Evolutionary conservation across 352 stramenopile genomes (phyloP), one percentile per base, ranked within the genome.

Genomic region (Aphanomyces cochlioides): DNA sequence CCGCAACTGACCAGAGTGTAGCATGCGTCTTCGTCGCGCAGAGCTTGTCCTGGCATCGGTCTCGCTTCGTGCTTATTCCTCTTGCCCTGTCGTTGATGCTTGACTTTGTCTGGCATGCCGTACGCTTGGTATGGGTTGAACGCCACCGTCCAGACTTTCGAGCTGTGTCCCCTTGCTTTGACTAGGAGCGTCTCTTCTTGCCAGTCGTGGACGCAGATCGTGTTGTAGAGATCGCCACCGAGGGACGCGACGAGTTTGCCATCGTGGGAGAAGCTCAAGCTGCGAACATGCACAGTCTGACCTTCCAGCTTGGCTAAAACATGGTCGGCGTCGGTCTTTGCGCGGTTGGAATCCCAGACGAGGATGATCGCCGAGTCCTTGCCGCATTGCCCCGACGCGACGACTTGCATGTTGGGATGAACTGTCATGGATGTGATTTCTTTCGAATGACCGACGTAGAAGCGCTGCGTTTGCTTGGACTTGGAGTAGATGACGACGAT

Each of bases 101-200:
- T 69, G 47, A 36, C 34, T 36, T 69, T 69, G 63, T 69, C 82
- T 8, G 81, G 84, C 8, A 83, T 76, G 0, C 84, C 81, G 45
- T 84, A 89, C 17, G 81, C 84, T 69, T 91, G 82, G 45, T 80
- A 89, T 19, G 84, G 84, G 59, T 90, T 91, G 68, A 91, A 91
- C 15, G 78, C 82, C 19, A 91, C 60, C 6, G 75, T 77, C 38
- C 89, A 77, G 2, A 91, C 84, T 28, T 82, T 79, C 56, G 89
- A 87, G 41, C 80, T 91, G 67, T 90, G 84, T 3, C 84, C 84
- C 63, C 63, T 74, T 13, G 81, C 79, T 5, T 77, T 89, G 12
- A 79, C 73, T 4, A 91, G 70, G 15, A 88, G 59, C 17, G 72
- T 84, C 47, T 88, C 77, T 2, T 86, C 77, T 41, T 82, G 79